Percentiles rank a stretch among this genome's conserved stretches.
These are phyloP conservation scores for Agaricus bisporus DNA, from an alignment of 768 basidiomycete species.

Conservation along the genomic window DNA sequence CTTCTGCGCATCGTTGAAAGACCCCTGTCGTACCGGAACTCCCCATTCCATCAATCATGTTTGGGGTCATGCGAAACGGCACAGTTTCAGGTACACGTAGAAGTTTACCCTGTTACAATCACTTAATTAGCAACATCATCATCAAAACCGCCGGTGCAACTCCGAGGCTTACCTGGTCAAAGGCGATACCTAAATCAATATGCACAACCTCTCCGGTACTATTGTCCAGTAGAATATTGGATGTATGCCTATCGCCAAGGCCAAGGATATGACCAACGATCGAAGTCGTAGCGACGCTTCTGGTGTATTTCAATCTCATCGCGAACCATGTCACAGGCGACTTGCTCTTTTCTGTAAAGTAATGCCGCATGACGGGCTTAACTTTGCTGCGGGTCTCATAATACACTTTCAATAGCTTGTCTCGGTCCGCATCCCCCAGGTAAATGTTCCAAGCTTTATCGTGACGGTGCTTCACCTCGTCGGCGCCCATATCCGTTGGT, in stretches of 20 bases:
- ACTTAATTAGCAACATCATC: neutral
- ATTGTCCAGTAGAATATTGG: conserved; percentile 88
- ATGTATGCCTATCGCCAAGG: conserved; percentile 86
- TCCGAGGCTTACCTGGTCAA: conserved; percentile 67
- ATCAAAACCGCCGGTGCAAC: neutral
- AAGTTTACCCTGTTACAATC: conserved; percentile 58
- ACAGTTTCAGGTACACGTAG: conserved; percentile 80
- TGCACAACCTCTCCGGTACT: conserved; percentile 84
- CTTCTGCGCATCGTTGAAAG: conserved; percentile 92
- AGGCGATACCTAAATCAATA: conserved; percentile 95
- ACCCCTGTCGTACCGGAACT: conserved; percentile 87
- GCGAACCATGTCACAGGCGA: conserved; percentile 88
- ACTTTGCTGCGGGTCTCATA: conserved; percentile 36
- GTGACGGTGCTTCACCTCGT: conserved; percentile 19
- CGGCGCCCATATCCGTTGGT: conserved; percentile 42
- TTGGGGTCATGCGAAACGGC: conserved; percentile 91
- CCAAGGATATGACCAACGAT: conserved; percentile 93
- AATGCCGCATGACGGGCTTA: conserved; percentile 89
- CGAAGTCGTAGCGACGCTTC: conserved; percentile 89
- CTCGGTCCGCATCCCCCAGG: conserved; percentile 16
- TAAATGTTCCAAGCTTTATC: conserved; percentile 26
- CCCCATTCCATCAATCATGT: conserved; percentile 94
- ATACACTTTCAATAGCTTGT: conserved; percentile 27
- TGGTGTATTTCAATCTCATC: conserved; percentile 83
- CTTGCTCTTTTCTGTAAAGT: conserved; percentile 88